Evolutionary conservation across 2,329 filamentous ascomycete species (phyloP), one percentile per base, ranked within the genome.

Genomic region (Colletotrichum sp.): DNA sequence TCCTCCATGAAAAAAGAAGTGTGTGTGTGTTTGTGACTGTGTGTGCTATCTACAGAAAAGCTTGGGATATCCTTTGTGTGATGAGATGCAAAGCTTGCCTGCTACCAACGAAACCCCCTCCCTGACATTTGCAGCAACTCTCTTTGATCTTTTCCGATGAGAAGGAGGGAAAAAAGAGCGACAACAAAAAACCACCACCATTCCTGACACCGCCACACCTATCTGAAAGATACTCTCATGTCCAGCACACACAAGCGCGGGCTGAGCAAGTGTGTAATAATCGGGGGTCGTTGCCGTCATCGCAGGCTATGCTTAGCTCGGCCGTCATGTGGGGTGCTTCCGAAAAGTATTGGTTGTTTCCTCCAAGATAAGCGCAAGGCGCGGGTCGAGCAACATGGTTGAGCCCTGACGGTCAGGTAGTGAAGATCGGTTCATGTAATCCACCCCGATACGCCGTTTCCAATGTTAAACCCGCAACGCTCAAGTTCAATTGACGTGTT

Each of bases 21-120:
- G 36, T 43, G 52, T 72, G 68, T 75, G 55, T 75, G n/a, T n/a
- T 67, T 75, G 69, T 72, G 73, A 73, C 60, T 70, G 64, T 69
- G 70, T 48, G 68, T 77, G 69, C 77, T 80, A 80, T 80, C 79
- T 80, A 80, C 79, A 80, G 78, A 80, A 79, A 79, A 76, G 76
- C 67, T 75, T 69, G 78, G 79, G 79, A 80, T 80, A 80, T 80
- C 79, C 79, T 80, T 79, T 79, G 78, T 72, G 77, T 77, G 60
- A 60, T 77, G 69, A 73, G 57, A 77, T 78, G 78, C 74, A 52
- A 74, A 73, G 67, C 71, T 67, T 75, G 78, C 75, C 74, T 72
- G 71, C 72, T 66, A 67, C 61, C 65, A 70, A 75, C 68, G 55
- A 69, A 34, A 36, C 36, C 18, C 66, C 34, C 69, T 43, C 16